A percentile compares a stretch with the other conserved stretches of the same genome.
Conservation (phyloP, 352 stramenopile genomes). For the Phytophthora chlamydospora region DNA sequence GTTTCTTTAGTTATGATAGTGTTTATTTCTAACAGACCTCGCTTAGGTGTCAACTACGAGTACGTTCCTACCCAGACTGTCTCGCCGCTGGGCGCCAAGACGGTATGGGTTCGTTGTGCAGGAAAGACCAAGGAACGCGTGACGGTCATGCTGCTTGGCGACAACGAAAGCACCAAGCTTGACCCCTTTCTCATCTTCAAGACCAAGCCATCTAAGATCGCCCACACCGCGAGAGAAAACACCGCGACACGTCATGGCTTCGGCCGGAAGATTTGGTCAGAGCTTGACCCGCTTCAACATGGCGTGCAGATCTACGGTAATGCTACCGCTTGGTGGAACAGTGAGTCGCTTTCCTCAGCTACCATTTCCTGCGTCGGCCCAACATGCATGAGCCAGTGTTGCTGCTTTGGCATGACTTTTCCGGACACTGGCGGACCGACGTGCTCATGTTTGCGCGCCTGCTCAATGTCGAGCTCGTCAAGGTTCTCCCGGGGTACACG, state of each 20-base stretch:
- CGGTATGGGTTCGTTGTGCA: slow-evolving; percentile 28
- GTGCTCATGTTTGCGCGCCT: slow-evolving; percentile 5
- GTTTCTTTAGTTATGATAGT: background rate
- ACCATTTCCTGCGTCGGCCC: slow-evolving; percentile 12
- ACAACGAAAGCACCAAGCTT: slow-evolving; percentile 32
- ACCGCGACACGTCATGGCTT: slow-evolving; percentile 21
- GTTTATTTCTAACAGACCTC: background rate
- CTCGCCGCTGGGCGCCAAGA: slow-evolving; percentile 11
- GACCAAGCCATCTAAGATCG: slow-evolving; percentile 6
- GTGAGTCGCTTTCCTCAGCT: slow-evolving; percentile 21
- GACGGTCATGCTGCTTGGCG: slow-evolving; percentile 32
- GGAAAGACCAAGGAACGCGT: slow-evolving; percentile 34
- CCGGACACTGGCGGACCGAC: slow-evolving; percentile 1
- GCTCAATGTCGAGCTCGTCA: slow-evolving; percentile 10
- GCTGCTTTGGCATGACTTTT: slow-evolving; percentile 15
- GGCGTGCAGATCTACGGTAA: slow-evolving; percentile 35
- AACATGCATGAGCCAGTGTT: slow-evolving; percentile 10
- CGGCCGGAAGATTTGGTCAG: slow-evolving; percentile 15
- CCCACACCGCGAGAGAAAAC: slow-evolving; percentile 12
- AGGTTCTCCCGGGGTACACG: slow-evolving; percentile 4
- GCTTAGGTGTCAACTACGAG: slow-evolving; percentile 29
- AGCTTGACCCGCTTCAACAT: slow-evolving; percentile 23
- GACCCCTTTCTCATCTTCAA: slow-evolving; percentile 38
- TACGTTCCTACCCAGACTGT: slow-evolving; percentile 31
- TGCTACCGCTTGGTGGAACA: slow-evolving; percentile 38